Conservation (phyloP, 345 rosid genomes). For the Sisymbrium irio region DNA sequence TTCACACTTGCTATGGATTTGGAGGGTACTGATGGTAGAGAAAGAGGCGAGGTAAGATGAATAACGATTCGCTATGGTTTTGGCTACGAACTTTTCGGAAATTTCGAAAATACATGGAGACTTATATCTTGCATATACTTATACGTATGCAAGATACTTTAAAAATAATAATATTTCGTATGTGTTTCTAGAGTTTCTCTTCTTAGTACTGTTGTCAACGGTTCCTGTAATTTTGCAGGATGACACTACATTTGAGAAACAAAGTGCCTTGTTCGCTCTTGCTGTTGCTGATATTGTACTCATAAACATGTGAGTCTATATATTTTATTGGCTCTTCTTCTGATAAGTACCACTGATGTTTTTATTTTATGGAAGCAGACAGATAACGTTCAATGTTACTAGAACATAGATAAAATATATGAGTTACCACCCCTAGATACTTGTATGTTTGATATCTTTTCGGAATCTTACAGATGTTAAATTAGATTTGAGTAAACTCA, state of each 20-base stretch:
- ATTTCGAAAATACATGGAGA: not conserved
- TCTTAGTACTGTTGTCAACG: not conserved
- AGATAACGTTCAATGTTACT: not conserved
- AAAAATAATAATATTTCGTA: not conserved
- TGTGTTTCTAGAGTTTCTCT: not conserved
- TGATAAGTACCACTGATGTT: slow-evolving; percentile 3
- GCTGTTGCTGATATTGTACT: slow-evolving; percentile 75
- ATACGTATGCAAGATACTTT: not conserved
- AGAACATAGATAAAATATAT: not conserved
- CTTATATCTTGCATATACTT: not conserved
- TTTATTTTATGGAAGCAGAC: not conserved
- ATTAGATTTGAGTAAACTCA: not conserved
- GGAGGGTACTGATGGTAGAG: slow-evolving; percentile 86
- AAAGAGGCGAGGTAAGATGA: slow-evolving; percentile 73
- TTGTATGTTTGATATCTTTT: not conserved
- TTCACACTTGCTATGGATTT: slow-evolving; percentile 73
- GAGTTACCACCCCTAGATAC: not conserved
- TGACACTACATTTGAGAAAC: slow-evolving; percentile 78
- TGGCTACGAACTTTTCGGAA: not conserved
- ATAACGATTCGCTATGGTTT: not conserved
- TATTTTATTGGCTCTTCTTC: not conserved
- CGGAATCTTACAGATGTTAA: not conserved
- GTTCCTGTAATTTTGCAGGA: slow-evolving; percentile 47
- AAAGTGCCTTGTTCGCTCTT: slow-evolving; percentile 68
- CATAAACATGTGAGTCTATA: slow-evolving; percentile 62